These are phyloP conservation scores for Capsella rubella DNA, from an alignment of 441 rosid genomes.

Conservation along the genomic window DNA sequence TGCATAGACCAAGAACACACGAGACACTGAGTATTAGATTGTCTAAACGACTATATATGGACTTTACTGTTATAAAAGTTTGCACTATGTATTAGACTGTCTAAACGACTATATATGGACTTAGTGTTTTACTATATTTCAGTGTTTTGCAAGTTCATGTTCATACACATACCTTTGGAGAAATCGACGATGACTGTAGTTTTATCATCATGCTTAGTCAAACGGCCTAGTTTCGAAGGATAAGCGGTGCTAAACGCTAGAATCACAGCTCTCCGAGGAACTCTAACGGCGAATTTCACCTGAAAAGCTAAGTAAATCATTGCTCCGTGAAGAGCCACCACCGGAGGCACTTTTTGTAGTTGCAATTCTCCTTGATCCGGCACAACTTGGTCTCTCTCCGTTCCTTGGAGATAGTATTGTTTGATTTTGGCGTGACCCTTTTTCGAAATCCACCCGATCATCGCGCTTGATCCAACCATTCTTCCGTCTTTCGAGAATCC, in stretches of 20 bases:
- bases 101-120: background rate
- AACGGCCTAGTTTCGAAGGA: constrained; percentile 62
- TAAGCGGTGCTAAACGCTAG: constrained; percentile 70
- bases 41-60: background rate
- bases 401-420: constrained; percentile 79
- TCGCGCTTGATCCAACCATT: constrained; percentile 93
- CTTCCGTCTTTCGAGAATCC: constrained; percentile 88
- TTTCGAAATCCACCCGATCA: constrained; percentile 87
- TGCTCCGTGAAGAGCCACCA: constrained; percentile 75
- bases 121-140: background rate
- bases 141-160: background rate
- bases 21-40: background rate
- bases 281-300: constrained; percentile 59
- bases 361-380: constrained; percentile 82
- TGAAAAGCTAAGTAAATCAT: constrained; percentile 83
- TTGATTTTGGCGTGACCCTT: constrained; percentile 81
- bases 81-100: background rate
- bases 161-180: constrained; percentile 55
- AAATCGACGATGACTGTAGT: constrained; percentile 76
- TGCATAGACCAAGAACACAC: constrained; percentile 27
- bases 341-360: constrained; percentile 72
- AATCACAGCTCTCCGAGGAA: constrained; percentile 65
- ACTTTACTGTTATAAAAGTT: background rate
- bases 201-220: constrained; percentile 74
- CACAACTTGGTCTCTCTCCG: constrained; percentile 63